Evolutionary conservation across 495 filamentous ascomycete genomes (phyloP).

Genomic region (Stereocaulon alpinum): DNA sequence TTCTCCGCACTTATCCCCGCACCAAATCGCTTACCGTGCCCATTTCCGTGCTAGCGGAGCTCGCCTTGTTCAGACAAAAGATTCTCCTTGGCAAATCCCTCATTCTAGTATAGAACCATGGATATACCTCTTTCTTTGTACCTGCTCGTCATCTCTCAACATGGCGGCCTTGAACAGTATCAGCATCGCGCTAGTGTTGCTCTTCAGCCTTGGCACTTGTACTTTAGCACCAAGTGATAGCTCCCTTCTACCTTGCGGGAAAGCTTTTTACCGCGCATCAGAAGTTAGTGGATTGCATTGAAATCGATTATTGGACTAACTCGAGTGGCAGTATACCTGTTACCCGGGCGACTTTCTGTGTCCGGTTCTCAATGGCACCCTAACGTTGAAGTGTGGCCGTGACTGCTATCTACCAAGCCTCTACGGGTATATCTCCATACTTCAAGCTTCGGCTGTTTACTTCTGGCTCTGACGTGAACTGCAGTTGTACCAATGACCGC

Average conservation of each 20-base stretch:
- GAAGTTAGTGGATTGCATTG: not conserved
- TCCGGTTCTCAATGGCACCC: slow-evolving; percentile 10
- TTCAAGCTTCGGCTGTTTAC: not conserved
- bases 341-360: slow-evolving; percentile 7
- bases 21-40: not conserved
- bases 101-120: not conserved
- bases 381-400: slow-evolving; percentile 4
- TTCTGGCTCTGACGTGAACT: not conserved
- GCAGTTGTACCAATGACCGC: not conserved
- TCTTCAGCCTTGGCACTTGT: not conserved
- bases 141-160: not conserved
- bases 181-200: not conserved
- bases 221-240: not conserved
- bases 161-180: not conserved
- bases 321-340: not conserved
- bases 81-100: not conserved
- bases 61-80: not conserved
- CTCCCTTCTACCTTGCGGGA: not conserved
- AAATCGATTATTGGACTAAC: not conserved
- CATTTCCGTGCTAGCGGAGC: not conserved
- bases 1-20: slow-evolving; percentile 3
- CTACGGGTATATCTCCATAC: slow-evolving; percentile 1
- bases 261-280: not conserved
- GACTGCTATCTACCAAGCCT: slow-evolving; percentile 5
- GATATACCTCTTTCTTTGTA: not conserved